These are phyloP conservation scores for Tagetes erecta DNA, from an alignment of 129 eudicot genomes.

Conservation along the genomic window DNA sequence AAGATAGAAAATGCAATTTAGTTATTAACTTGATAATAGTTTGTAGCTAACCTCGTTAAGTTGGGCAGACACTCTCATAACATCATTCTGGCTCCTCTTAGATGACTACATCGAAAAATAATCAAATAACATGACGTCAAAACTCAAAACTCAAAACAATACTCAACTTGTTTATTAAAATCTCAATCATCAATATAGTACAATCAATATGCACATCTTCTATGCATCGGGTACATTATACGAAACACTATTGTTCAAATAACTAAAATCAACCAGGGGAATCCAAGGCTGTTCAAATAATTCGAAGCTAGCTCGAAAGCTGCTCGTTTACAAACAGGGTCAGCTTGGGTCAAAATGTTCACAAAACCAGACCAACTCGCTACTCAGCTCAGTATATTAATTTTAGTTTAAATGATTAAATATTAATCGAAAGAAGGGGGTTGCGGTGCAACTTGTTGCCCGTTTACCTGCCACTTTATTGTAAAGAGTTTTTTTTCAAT, in stretches of 20 bases:
- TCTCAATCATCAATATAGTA: neutral
- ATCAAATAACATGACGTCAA: slow-evolving; percentile 7
- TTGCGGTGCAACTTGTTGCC: no score
- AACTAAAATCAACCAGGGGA: no score
- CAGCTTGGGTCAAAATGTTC: no score
- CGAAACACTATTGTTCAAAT: neutral
- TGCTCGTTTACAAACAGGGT: no score
- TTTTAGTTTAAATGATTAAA: no score
- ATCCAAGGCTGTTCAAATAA: no score
- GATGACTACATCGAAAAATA: slow-evolving; percentile 40
- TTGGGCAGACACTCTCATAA: slow-evolving; percentile 56
- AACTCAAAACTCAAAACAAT: neutral
- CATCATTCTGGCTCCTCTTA: slow-evolving; percentile 46
- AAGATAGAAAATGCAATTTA: neutral
- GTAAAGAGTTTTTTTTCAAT: no score
- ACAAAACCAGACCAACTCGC: no score
- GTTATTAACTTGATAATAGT: neutral
- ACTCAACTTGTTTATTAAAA: neutral
- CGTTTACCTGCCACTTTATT: no score
- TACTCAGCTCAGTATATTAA: no score
- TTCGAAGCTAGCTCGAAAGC: no score
- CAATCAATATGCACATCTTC: neutral
- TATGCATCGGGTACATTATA: neutral
- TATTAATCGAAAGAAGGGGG: no score
- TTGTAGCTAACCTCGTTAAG: slow-evolving; percentile 52